Evolutionary conservation across 306 rosid species (phyloP).

Genomic region (Quercus suber): DNA sequence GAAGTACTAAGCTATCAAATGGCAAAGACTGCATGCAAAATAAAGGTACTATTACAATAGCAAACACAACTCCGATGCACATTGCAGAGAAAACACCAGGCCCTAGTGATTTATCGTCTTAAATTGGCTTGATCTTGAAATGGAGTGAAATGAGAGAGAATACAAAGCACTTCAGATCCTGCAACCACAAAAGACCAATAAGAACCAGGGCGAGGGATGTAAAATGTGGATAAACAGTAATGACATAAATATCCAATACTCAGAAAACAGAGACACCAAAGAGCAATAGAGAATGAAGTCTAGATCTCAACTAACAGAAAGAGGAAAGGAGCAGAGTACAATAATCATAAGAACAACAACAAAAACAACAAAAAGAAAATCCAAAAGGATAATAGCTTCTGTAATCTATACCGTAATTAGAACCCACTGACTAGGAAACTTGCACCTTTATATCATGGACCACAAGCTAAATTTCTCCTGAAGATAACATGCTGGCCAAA

Average conservation of each 20-base stretch:
- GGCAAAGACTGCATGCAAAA: neutral
- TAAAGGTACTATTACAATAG: neutral
- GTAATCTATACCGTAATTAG: neutral
- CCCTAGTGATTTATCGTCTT: conserved; percentile 13
- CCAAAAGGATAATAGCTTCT: neutral
- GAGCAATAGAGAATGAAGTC: neutral
- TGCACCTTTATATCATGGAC: neutral
- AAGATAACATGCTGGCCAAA: neutral
- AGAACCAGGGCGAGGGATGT: conserved; percentile 6
- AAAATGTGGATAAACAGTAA: conserved; percentile 3
- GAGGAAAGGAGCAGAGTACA: neutral
- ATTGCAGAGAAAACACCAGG: conserved; percentile 9
- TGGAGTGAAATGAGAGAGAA: conserved; percentile 94
- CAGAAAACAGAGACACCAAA: neutral
- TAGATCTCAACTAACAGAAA: neutral
- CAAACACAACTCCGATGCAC: conserved; percentile 13
- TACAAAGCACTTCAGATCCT: conserved; percentile 96
- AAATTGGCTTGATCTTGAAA: conserved; percentile 97
- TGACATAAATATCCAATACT: neutral
- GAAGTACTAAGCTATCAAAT: neutral
- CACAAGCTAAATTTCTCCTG: neutral
- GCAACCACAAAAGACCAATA: conserved; percentile 32
- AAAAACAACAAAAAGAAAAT: neutral
- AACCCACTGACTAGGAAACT: neutral
- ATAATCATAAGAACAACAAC: neutral